Evolutionary conservation across 176 grass and related monocot species (phyloP).

Genomic region (Zea mays): Zm-B73-REFERENCE-NAM-5.0 NC_050103.1:142614501-142615000

Average conservation of each 20-base stretch:
- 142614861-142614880: too few species aligned
- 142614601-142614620: not conserved
- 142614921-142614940: slow-evolving; percentile 94
- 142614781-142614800: too few species aligned
- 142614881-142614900: not conserved
- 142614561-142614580: not conserved
- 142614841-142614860: not conserved
- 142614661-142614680: slow-evolving; percentile 12
- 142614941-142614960: slow-evolving; percentile 88
- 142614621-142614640: not conserved
- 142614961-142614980: slow-evolving; percentile 76
- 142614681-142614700: not conserved
- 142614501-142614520: not conserved
- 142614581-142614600: not conserved
- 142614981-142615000: slow-evolving; percentile 70
- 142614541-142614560: slow-evolving; percentile 1
- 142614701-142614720: not conserved
- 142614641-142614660: not conserved
- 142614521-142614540: slow-evolving; percentile 28
- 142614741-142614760: not conserved
- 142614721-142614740: not conserved
- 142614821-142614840: not conserved
- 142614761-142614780: not conserved
- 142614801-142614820: not conserved
- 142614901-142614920: not conserved